Evolutionary conservation across 208 protist genomes (phyloP), one percentile per base, ranked within the genome.

Genomic region (Crithidia mellificae): DNA sequence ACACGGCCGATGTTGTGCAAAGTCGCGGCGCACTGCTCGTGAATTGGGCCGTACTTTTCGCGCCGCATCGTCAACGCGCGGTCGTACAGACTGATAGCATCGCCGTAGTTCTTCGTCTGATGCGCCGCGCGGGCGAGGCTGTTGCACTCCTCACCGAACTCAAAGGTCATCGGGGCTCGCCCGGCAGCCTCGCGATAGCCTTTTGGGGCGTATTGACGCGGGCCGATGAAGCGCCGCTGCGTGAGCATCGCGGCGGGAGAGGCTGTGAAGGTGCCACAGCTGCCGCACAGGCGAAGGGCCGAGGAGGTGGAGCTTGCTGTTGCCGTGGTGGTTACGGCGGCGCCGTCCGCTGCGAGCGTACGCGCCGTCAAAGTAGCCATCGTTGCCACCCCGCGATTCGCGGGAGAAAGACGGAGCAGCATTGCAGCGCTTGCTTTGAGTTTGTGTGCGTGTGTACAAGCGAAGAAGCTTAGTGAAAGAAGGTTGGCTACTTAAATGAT

Each of bases 71-170:
- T 80, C 32, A 94, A 72, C 7, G 83, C 81, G 17, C 91, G 82
- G 72, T 96, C 91, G 66, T 89, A 96, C 24, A 96, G 73, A 55
- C 70, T 84, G 65, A 96, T 93, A 24, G 91, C 91, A 68, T 96
- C 91, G 22, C 91, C 88, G 68, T 92, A 94, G 81, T 96, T 96
- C 59, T 91, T 90, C 36, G 85, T 92, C 56, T 92, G 84, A 53
- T 96, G 81, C 19, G 91, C 88, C 25, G 81, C 78, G 63, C 91
- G 87, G 49, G 91, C 91, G 7, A 96, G 74, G 27, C 68, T 65
- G 61, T 93, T 92, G 75, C 85, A 96, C 64, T 96, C 88, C 59
- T 96, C 87, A 8, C 90, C 87, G 56, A 96, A 91, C 57, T 90
- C 90, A 62, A 83, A 87, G 12, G 80, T 87, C 90, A 96, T 96